Percentiles rank a stretch among this genome's conserved stretches.
These are phyloP conservation scores for Neoarthrinium moseri DNA, from an alignment of 2,329 filamentous ascomycete species.

Conservation along the genomic window DNA sequence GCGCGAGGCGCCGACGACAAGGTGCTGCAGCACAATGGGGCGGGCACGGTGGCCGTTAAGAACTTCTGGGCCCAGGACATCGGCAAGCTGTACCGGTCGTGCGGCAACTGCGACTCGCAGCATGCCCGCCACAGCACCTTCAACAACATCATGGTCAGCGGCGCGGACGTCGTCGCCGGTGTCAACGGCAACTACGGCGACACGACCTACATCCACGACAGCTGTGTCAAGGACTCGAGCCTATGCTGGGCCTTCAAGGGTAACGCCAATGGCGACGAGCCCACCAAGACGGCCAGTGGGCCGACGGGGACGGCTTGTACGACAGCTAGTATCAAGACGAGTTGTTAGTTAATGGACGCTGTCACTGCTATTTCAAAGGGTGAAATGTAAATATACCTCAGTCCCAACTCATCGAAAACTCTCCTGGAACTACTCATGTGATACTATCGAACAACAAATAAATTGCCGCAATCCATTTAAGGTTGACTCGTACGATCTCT, in stretches of 20 bases:
- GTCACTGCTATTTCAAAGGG: too few species aligned
- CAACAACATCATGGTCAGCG: background rate
- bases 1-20: constrained; percentile 31
- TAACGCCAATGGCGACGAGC: background rate
- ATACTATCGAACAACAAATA: too few species aligned
- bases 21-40: constrained; percentile 33
- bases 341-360: constrained; percentile 2
- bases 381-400: too few species aligned
- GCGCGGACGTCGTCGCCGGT: background rate
- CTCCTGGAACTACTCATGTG: too few species aligned
- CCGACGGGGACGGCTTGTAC: background rate
- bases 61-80: constrained; percentile 37
- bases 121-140: constrained; percentile 1
- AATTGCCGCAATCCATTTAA: too few species aligned
- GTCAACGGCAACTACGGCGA: constrained; percentile 3
- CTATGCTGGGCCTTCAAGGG: background rate
- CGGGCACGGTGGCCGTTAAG: constrained; percentile 25
- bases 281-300: background rate
- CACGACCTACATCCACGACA: background rate
- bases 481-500: too few species aligned
- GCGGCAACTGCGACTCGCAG: constrained; percentile 37
- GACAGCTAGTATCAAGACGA: constrained; percentile 2
- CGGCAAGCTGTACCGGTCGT: constrained; percentile 42
- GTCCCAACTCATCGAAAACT: too few species aligned
- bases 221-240: background rate